Base-by-base conservation (phyloP, 495 filamentous ascomycete genomes). In the Trichoderma reesei region DNA sequence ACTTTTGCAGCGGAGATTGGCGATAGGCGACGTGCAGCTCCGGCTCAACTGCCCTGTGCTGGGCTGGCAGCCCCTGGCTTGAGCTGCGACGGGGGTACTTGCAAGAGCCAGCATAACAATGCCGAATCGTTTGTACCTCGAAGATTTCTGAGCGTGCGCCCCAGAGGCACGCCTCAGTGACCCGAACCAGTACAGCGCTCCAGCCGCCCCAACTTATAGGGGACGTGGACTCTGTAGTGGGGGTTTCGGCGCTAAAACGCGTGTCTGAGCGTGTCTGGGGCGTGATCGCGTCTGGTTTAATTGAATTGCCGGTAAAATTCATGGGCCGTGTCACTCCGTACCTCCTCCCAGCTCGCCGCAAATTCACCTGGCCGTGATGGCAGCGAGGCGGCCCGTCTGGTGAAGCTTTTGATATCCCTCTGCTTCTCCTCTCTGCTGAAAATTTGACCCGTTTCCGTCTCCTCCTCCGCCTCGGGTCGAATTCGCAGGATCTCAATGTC, bases 301-400 rank as follows among this genome's bases (percentile, higher is more conserved):
- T 56, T 56, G 51, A 56, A 13, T 56, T 31, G 14, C 34, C 51
- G 51, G 51, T 34, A 56, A 56, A 56, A 34, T 33, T 56, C 26
- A 56, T 34, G 51, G 51, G 51, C 51, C 26, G 51, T 33, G 51
- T 56, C 51, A 56, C 51, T 56, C 51, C 51, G 51, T 56, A 56
- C 51, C 26, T 56, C 26, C 11, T 31, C 51, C 26, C 51, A 56
- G 51, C 51, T 56, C 9, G 26, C 10, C 51, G 10, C 51, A 56
- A 56, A 20, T 4, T 1, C 10, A 54, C 46, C 26, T 26, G 51
- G 51, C 51, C 26, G 51, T 31, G 51, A 56, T 56, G 51, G 14
- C 20, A 56, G 51, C 26, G 11, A 56, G 51, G 51, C 20, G 51
- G 51, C 26, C 14, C 26, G 0, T 31, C 9, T 31, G 51, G 9